Percentiles rank a stretch among this genome's conserved stretches.
These are phyloP conservation scores for Fusarium anguioides DNA, from an alignment of 2,329 filamentous ascomycete genomes.

Conservation along the genomic window DNA sequence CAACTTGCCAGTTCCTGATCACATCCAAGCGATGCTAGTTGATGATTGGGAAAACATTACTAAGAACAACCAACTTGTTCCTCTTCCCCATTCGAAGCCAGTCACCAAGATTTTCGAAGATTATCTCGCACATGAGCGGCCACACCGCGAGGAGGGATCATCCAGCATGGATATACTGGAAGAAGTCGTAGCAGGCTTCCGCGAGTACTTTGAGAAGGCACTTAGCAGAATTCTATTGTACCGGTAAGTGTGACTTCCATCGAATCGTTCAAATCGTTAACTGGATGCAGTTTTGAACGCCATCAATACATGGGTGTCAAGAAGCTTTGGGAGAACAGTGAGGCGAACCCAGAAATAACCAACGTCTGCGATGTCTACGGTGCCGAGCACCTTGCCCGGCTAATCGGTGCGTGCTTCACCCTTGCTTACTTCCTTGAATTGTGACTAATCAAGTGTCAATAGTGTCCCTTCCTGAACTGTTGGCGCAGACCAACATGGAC, in stretches of 20 bases:
- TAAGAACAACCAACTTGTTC: conserved; percentile 90
- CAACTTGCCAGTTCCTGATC: conserved; percentile 86
- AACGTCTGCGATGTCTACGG: conserved; percentile 86
- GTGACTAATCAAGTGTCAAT: conserved; percentile 21
- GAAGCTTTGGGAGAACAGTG: conserved; percentile 72
- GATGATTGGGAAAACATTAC: conserved; percentile 99
- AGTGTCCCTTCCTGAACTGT: conserved; percentile 92
- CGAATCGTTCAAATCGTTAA: conserved; percentile 34
- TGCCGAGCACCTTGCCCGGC: conserved; percentile 87
- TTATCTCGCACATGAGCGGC: conserved; percentile 77
- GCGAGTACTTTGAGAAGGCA: conserved; percentile 93
- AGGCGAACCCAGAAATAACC: conserved; percentile 75
- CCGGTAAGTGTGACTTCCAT: conserved; percentile 57
- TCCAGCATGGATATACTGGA: conserved; percentile 87
- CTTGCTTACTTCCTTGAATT: not conserved
- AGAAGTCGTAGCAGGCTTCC: conserved; percentile 86
- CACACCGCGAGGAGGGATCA: conserved; percentile 72
- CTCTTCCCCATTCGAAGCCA: conserved; percentile 80
- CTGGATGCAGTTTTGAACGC: conserved; percentile 79
- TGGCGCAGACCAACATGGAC: conserved; percentile 99
- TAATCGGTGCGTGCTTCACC: conserved; percentile 76
- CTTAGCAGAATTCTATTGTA: conserved; percentile 92
- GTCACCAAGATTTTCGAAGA: conserved; percentile 83
- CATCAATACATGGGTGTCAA: conserved; percentile 85
- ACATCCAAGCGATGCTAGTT: conserved; percentile 90